Evolutionary conservation across 75 land plant species (phyloP), one percentile per base, ranked within the genome.

Genomic region (Pinus taeda): DNA sequence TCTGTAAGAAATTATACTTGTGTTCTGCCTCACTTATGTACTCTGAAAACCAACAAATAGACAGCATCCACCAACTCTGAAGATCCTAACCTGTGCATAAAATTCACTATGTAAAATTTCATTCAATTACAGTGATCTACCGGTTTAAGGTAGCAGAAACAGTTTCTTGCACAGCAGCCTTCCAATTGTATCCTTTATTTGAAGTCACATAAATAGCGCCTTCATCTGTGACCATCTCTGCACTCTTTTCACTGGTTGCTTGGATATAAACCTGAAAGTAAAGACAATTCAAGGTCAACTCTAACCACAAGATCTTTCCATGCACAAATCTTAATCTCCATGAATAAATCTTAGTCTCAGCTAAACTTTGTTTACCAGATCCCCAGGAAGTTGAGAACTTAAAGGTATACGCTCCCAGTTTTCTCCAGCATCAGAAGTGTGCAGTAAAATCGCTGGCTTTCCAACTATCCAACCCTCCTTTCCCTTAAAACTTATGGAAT

Each of bases 381-480:
- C 97, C 22, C 99, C 99, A 81, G 99, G 99, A 79, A 97, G 98
- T 59, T 91, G 89, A 67, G 92, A 57, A 78, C 99, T 97, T 66
- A 97, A 75, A 42, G 99, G 99, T 81, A 97, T 85, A 21, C 99
- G 87, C 72, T 92, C 88, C 99, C 99, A 97, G 81, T 78, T 97
- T 64, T 92, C 86, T 53, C 99, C 99, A 73, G 88, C 81, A 90
- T 97, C 91, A 9, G 88, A 75, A 37, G 99, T 97, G 78, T 97
- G 88, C 70, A 97, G 81, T 66, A 97, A 84, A 81, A 97, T 97
- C 13, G 99, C 90, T 53, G 99, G 99, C 72, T 97, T 97, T 21
- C 99, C 99, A 76, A 97, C 88, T 63, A 97, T 97, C 99, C 99
- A 97, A 33, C 99, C 99, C 66, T 97, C 98, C 74, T 94, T 92